Base-by-base conservation (phyloP, 2,329 filamentous ascomycete genomes). In the Colletotrichum melonis region DNA sequence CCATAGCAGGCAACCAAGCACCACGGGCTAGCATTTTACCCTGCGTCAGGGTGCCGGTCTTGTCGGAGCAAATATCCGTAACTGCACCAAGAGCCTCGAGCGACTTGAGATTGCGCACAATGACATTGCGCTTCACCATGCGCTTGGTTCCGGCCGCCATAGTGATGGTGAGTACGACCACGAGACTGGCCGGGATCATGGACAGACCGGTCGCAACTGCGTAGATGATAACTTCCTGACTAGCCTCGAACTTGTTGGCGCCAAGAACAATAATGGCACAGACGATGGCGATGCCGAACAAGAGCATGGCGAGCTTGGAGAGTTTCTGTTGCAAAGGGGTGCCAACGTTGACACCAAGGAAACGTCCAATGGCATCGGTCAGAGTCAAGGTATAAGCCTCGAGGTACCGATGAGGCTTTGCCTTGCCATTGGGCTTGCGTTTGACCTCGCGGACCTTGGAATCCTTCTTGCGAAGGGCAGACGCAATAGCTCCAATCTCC, bases 251-350 rank as follows among this genome's bases (percentile, higher is more conserved):
- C 1, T 86, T 77, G 80, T 92, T 93, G 67, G 92, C 89, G 7
- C 86, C 92, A 58, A 93, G 87, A 52, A 93, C 92, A 76, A 94
- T 90, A 76, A 94, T 88, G 9, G 92, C 92, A 74, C 92, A 92
- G 30, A 94, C 77, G 14, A 94, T 88, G 2, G 92, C 92, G 64
- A 93, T 88, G 35, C 85, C 86, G 78, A 94, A 93, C 1, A 94
- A 87, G 2, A 92, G 80, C 22, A 93, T 85, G 26, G 92, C 92
- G 63, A 94, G 86, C 79, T 90, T 89, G 60, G 91, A 92, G 19
- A 94, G 85, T 78, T 92, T 93, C 76, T 88, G 88, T 80, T 93
- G 91, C 22, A 94, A 85, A 3, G 92, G 92, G 12, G 92, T 94
- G 59, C 92, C 92, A 14, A 92, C 88, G 67, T 89, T 92, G 72